These are phyloP conservation scores for Talinum fruticosum DNA, from an alignment of 148 eudicot genomes.

Conservation along the genomic window DNA sequence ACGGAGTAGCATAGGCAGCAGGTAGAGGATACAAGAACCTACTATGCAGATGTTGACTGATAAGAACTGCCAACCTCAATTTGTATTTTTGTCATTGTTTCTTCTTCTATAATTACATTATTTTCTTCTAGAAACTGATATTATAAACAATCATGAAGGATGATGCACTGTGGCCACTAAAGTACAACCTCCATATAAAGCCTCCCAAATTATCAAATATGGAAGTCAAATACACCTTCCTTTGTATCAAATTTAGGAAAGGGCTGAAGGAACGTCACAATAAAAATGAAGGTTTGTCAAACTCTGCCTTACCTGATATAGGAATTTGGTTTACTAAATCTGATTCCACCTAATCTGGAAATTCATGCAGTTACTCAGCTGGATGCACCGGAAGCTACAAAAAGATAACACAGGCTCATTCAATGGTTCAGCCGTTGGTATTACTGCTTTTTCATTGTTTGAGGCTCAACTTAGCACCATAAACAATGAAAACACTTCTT, in stretches of 20 bases:
- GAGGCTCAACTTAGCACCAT: background rate
- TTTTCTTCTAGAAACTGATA: slow-evolving; percentile 19
- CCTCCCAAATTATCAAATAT: background rate
- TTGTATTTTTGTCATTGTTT: slow-evolving; percentile 29
- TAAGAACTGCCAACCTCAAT: slow-evolving; percentile 15
- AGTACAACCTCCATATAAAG: slow-evolving; percentile 14
- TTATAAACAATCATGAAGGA: slow-evolving; percentile 14
- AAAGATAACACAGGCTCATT: slow-evolving; percentile 35
- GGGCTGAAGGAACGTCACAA: slow-evolving; percentile 21
- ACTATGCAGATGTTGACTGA: slow-evolving; percentile 19
- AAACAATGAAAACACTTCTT: background rate
- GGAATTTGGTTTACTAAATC: background rate
- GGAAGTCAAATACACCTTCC: background rate
- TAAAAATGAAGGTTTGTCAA: slow-evolving; percentile 46
- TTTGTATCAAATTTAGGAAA: slow-evolving; percentile 5
- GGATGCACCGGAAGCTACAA: slow-evolving; percentile 62
- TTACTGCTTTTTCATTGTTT: slow-evolving; percentile 11
- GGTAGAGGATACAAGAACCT: slow-evolving; percentile 18
- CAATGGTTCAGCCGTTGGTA: slow-evolving; percentile 49
- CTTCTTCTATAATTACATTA: slow-evolving; percentile 10
- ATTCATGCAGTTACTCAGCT: slow-evolving; percentile 64
- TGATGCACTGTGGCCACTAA: background rate
- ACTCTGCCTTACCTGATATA: slow-evolving; percentile 9
- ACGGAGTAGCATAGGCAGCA: background rate
- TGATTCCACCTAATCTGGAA: slow-evolving; percentile 15